phyloP scores from a whole-genome alignment of 768 basidiomycete species.

The Mycena rosella region DNA sequence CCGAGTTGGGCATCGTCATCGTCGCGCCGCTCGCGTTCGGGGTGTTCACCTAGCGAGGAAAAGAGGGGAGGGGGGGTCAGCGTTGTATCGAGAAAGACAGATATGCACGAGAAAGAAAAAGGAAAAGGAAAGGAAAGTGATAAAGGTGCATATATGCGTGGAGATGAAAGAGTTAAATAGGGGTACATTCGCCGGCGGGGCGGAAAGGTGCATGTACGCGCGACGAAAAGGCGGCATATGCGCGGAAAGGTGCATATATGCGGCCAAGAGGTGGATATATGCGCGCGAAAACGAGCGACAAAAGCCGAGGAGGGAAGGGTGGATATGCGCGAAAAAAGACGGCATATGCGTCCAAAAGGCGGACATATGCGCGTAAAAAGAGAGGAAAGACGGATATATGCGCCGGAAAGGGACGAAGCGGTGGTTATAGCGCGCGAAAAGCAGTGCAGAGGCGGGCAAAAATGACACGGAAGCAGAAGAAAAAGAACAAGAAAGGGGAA shows the following conservation, averaged over 20 bases:
- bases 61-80: slow-evolving; percentile 65
- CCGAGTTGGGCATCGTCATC: slow-evolving; percentile 88
- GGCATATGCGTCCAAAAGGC: too few relatives aligned
- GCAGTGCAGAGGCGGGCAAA: too few relatives aligned
- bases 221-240: too few relatives aligned
- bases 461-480: neutral
- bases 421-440: neutral
- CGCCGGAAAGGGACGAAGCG: slow-evolving; percentile 7
- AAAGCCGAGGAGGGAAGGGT: neutral
- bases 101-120: too few relatives aligned
- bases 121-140: too few relatives aligned
- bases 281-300: slow-evolving; percentile 51
- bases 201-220: too few relatives aligned
- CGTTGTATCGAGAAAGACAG: neutral
- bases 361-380: neutral
- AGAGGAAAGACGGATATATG: neutral
- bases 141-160: too few relatives aligned
- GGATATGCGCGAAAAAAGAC: too few relatives aligned
- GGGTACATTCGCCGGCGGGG: too few relatives aligned
- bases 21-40: slow-evolving; percentile 57
- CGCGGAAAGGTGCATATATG: too few relatives aligned
- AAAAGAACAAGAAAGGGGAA: neutral
- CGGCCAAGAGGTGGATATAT: too few relatives aligned
- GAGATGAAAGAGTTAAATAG: too few relatives aligned
- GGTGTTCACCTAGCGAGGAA: slow-evolving; percentile 69